A percentile compares a stretch with the other conserved stretches of the same genome.
Evolutionary conservation across 208 protist species (phyloP).

Genomic region (Crithidia mellificae): DNA sequence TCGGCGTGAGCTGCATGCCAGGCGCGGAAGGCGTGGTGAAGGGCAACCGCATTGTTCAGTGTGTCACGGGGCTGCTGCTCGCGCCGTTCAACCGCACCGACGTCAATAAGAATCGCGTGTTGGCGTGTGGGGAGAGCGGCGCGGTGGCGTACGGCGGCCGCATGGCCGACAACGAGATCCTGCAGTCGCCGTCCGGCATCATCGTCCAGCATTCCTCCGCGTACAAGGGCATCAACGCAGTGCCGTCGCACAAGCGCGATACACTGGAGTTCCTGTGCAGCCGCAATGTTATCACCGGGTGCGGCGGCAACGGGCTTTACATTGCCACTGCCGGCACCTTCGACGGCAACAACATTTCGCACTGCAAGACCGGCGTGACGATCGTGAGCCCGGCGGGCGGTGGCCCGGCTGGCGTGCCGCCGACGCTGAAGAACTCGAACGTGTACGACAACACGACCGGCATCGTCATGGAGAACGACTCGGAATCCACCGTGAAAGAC

Average conservation of each 20-base stretch:
- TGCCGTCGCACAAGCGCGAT: constrained; percentile 43
- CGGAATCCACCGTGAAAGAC: constrained; percentile 37
- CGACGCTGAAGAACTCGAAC: constrained; percentile 47
- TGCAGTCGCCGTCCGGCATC: constrained; percentile 48
- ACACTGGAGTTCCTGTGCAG: constrained; percentile 42
- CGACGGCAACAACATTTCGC: constrained; percentile 64
- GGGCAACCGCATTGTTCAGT: constrained; percentile 54
- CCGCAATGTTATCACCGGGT: constrained; percentile 64
- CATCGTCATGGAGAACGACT: constrained; percentile 52
- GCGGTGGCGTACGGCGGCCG: constrained; percentile 64
- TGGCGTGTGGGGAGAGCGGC: constrained; percentile 53
- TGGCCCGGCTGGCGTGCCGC: constrained; percentile 17
- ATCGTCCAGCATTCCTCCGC: constrained; percentile 46
- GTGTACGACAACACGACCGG: constrained; percentile 72
- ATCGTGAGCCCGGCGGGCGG: constrained; percentile 33
- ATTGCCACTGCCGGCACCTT: constrained; percentile 54
- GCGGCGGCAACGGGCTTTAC: constrained; percentile 57
- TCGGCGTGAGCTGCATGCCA: constrained; percentile 45
- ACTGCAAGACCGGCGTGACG: constrained; percentile 66
- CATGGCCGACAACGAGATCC: constrained; percentile 69
- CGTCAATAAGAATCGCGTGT: constrained; percentile 59
- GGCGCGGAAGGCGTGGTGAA: constrained; percentile 47
- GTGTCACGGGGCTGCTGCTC: constrained; percentile 41
- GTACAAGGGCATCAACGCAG: constrained; percentile 69
- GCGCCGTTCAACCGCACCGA: constrained; percentile 61